Evolutionary conservation across 176 grass and related monocot species (phyloP), one percentile per base, ranked within the genome.

Genomic region (Triticum urartu): DNA sequence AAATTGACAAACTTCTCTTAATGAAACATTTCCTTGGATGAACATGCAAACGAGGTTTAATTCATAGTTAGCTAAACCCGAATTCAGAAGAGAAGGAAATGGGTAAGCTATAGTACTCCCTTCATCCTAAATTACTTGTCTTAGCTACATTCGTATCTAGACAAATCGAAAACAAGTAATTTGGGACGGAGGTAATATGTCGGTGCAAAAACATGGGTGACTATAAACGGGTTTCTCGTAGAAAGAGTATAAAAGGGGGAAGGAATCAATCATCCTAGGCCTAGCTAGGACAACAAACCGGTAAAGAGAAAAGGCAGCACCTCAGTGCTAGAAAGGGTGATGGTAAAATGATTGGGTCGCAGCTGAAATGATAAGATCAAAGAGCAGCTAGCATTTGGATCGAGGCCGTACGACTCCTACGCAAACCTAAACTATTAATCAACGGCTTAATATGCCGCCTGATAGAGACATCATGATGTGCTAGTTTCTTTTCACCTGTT

Each of bases 391-490:
- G 10, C 59, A 3, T 63, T 22, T 48, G 28, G 77, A 75, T 75
- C 72, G 24, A 74, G 70, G 45, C 73, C 72, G 64, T n/a, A 79
- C 78, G 61, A 68, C 18, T 59, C 17, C 79, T 62, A 66, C 73
- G 75, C 60, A 61, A 79, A 72, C 68, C 35, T 61, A 82, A 38
- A 83, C 81, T 81, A 83, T 54, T 72, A 93, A 87, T 84, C 74
- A 77, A 77, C 9, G 42, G 68, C 80, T 87, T 86, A 62, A 69
- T 72, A 82, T 73, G 80, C 77, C 18, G 69, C 80, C 84, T 89
- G 89, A 91, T 69, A 64, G 79, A 65, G 89, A 94, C 89, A 87
- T 72, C 77, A 89, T 83, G 84, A 89, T 89, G 81, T 87, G 81
- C 71, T 62, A 67, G 67, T 89, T 85, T 68, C 72, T 88, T 88